phyloP scores from a whole-genome alignment of 1,284 basidiomycete species.

The Tremellales sp. region DNA sequence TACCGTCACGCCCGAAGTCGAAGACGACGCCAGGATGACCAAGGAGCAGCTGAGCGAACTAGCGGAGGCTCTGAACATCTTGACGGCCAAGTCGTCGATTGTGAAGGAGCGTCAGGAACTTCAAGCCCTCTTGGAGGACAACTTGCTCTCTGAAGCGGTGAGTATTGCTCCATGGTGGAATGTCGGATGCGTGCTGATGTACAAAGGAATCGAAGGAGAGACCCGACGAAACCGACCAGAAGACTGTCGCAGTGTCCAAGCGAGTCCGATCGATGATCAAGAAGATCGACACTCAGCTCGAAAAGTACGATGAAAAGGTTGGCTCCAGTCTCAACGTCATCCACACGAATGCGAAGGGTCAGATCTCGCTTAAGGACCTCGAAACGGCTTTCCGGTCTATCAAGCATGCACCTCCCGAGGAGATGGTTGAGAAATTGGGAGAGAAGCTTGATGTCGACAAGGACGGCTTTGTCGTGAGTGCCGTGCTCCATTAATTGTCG shows the following conservation, averaged over 20 bases:
- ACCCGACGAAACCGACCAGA: constrained; percentile 43
- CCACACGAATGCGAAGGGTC: constrained; percentile 83
- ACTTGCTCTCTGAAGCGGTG: constrained; percentile 79
- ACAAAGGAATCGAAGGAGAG: constrained; percentile 48
- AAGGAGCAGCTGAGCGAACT: constrained; percentile 93
- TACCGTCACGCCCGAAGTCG: constrained; percentile 41
- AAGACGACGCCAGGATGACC: constrained; percentile 84
- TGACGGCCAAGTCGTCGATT: constrained; percentile 94
- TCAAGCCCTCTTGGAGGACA: constrained; percentile 84
- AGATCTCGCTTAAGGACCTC: constrained; percentile 85
- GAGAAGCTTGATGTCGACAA: constrained; percentile 94
- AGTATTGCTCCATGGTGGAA: too few relatives aligned
- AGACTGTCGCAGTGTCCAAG: constrained; percentile 67
- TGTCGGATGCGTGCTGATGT: background rate
- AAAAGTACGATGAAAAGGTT: constrained; percentile 86
- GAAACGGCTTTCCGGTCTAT: constrained; percentile 88
- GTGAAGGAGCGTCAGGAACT: constrained; percentile 94
- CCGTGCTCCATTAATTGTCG: background rate
- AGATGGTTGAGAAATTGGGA: constrained; percentile 80
- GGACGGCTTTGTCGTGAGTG: constrained; percentile 83
- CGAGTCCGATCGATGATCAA: constrained; percentile 92
- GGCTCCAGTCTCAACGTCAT: constrained; percentile 92
- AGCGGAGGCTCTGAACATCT: constrained; percentile 82
- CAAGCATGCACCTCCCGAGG: constrained; percentile 87
- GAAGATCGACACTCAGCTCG: constrained; percentile 89